Conservation (phyloP, 345 rosid species). For the Euclidium syriacum region DNA sequence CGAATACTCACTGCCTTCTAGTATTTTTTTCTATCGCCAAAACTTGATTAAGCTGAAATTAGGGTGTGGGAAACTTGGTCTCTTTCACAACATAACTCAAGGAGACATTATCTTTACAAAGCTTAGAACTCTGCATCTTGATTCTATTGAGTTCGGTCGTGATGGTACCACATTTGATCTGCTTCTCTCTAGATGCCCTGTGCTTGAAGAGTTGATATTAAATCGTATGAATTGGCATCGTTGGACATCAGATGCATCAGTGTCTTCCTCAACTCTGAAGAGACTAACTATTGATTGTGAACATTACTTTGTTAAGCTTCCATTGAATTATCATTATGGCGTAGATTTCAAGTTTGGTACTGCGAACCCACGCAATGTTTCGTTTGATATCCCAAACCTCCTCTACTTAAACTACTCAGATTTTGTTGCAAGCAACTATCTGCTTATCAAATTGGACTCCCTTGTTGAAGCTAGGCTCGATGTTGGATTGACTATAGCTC, state of each 20-base stretch:
- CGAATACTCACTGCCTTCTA: neutral
- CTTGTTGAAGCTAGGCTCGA: slow-evolving; percentile 14
- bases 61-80: neutral
- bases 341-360: no score
- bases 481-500: neutral
- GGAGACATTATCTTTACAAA: neutral
- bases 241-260: neutral
- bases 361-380: neutral
- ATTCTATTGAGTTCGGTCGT: neutral
- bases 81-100: neutral
- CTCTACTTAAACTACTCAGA: slow-evolving; percentile 13
- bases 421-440: neutral
- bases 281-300: slow-evolving; percentile 1
- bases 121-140: slow-evolving; percentile 8
- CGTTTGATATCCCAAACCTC: slow-evolving; percentile 15
- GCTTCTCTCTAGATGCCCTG: neutral
- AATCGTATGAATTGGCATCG: neutral
- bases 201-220: slow-evolving; percentile 13
- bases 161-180: neutral
- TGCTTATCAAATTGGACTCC: neutral
- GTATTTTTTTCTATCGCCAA: neutral
- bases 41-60: neutral
- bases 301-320: neutral
- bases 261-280: neutral
- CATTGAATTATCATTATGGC: neutral